Evolutionary conservation across 441 rosid genomes (phyloP), one percentile per base, ranked within the genome.

Genomic region (Gossypium schwendimanii): DNA sequence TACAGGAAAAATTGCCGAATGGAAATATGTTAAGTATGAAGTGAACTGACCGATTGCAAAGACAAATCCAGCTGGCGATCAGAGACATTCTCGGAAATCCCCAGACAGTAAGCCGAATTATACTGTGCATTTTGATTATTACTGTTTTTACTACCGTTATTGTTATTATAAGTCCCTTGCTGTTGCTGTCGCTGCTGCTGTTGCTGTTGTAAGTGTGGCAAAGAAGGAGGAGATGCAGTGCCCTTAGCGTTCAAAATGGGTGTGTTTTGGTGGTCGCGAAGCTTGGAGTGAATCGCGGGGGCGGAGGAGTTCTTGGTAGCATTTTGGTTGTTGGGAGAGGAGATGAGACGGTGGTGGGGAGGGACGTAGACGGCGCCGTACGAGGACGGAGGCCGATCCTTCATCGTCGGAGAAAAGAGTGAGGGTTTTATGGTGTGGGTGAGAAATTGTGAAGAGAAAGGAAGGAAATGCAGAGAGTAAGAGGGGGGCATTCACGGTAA

Each of bases 361-460:
- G 97, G 97, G 63, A 86, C 81, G 79, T 90, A 94, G 74, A 88
- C 84, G 84, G 82, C 73, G 78, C 85, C 86, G 75, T 73, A 62
- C 0, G 91, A 80, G 33, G 88, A 80, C 69, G 87, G 91, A 73
- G 85, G 84, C 75, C 88, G 88, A 84, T 92, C 92, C 84, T 88
- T 91, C 98, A 92, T 92, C 71, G 74, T 24, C 45, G 28, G 55
- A 47, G n/a, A n/a, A 65, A 55, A 7, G 68, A 61, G 69, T 61
- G 76, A 73, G 77, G 77, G 77, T 73, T 70, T 72, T 69, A 63
- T 63, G 79, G 80, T 66, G 78, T 72, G 64, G n/a, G 49, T 50
- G 59, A 10, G 52, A 9, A 73, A 75, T 31, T 44, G 69, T 2
- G 77, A 18, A 47, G 62, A 20, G 14, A 15, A 60, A 2, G 47